Base-by-base conservation (phyloP, 352 stramenopile genomes). In the Pythium volutum region DNA sequence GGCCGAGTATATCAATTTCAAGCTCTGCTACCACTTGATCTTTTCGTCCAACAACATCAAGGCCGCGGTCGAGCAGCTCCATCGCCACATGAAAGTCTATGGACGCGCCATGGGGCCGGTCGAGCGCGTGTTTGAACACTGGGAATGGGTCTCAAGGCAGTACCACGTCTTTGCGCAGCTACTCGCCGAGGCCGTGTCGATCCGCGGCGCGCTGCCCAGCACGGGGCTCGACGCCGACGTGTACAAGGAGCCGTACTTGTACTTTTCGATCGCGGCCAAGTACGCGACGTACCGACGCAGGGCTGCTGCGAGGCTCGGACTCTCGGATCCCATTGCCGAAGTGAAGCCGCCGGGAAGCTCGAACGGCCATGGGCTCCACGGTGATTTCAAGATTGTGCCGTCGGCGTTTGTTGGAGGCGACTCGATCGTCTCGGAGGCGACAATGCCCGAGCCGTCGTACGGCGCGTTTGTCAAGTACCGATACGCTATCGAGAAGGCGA, bases 161-260 rank as follows among this genome's bases (percentile, higher is more conserved):
- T 96, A 94, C 46, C 83, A 96, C 62, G 80, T 96, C 15, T 94
- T 96, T 55, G 87, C 80, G 20, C 87, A 96, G 67, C 74, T 96
- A 22, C 58, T 96, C 12, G 68, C 81, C 2, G 80, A 94, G 56
- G 81, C 85, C 9, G 70, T 75, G 12, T 87, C 84, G 16, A 87
- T 92, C 55, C 83, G 79, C 38, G 82, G 82, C 12, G 75, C 77
- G 0, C 57, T 91, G 20, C 54, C 76, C 4, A 73, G 54, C 52
- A 69, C 74, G 12, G 85, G 83, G 0, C 63, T 95, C 23, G 86
- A 93, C 34, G 87, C 81, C 47, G 74, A 91, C 42, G 70, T 91
- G 46, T 95, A 90, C 74, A 95, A 93, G 55, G 86, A 95, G 60
- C 78, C 84, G 54, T 93, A 95, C 69, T 67, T 95, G 63, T 95